Evolutionary conservation across 2,329 filamentous ascomycete genomes (phyloP), one percentile per base, ranked within the genome.

Genomic region (Stagonosporopsis tanaceti): DNA sequence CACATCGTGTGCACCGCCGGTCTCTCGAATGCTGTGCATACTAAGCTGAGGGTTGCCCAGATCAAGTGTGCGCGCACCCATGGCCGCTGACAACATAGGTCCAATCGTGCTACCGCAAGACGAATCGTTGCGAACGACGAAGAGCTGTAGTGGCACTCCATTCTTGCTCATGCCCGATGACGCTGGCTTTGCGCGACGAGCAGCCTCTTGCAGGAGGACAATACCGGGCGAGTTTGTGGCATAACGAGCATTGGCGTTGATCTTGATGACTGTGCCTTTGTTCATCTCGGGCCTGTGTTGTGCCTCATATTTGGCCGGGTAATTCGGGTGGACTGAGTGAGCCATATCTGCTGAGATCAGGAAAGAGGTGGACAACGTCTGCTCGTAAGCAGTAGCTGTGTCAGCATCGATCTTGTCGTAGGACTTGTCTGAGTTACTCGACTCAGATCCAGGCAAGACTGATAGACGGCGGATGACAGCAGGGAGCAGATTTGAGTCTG

Each of bases 11-110:
- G 89, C 87, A 37, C 95, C 95, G 24, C 91, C 91, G 40, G 92
- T 97, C 83, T 98, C 95, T 52, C 95, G 88, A 71, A 97, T 97
- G 73, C 91, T 95, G 79, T 98, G 94, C 95, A 98, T 98, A 74
- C 90, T 93, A 63, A 97, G 82, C 81, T 98, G 94, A 27, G 94
- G 89, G 78, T 97, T 98, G 9, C 94, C 94, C 54, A 98, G 79
- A 78, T 99, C 95, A 41, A 99, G 82, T 1, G 95, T 98, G 61
- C 95, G 84, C 52, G 92, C 88, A 54, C 95, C 95, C 68, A 98
- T 81, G 57, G 89, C 89, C 24, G 94, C 93, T 51, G 90, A 91
- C 42, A 98, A 82, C 88, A 97, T 97, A n/a, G 95, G 95, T 0
- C 95, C 95, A 71, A 99, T 99, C 34, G 95, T 99, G 80, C 91